Conservation (phyloP, 73 alveolate species). For the Paramecium tetraurelia region DNA sequence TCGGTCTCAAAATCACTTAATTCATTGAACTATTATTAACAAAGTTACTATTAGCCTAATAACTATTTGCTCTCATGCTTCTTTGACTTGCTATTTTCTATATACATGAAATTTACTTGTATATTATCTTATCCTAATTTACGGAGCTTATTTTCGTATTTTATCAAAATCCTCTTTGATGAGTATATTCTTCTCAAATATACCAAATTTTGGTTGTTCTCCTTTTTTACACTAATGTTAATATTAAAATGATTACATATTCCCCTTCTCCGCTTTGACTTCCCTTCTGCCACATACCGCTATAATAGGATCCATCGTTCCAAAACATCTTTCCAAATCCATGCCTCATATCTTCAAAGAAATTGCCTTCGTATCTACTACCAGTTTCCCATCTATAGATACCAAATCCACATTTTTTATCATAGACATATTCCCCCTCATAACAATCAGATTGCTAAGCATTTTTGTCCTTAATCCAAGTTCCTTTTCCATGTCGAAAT, state of each 20-base stretch:
- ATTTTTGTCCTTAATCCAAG: constrained; percentile 36
- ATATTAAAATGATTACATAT: not conserved
- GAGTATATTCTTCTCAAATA: not conserved
- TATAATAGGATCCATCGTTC: constrained; percentile 65
- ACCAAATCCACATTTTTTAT: constrained; percentile 70
- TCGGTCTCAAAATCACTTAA: not conserved
- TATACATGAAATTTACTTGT: not conserved
- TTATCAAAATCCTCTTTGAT: not conserved
- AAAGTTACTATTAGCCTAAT: not conserved
- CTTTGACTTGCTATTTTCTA: not conserved
- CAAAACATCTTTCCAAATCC: constrained; percentile 75
- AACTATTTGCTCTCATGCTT: not conserved
- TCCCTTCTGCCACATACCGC: constrained; percentile 66
- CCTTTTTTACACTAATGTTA: not conserved
- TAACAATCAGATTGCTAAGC: constrained; percentile 44
- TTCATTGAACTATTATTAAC: not conserved
- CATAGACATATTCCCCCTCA: constrained; percentile 77
- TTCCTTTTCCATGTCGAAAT: constrained; percentile 55
- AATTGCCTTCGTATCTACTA: constrained; percentile 70
- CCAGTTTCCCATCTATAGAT: constrained; percentile 73
- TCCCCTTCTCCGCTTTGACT: constrained; percentile 62
- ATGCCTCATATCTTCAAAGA: constrained; percentile 65
- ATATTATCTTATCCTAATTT: not conserved
- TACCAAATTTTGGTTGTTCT: not conserved
- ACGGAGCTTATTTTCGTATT: not conserved